Evolutionary conservation across 192 early-diverging fungal species (phyloP), one percentile per base, ranked within the genome.

Genomic region (Linnemannia exigua): DNA sequence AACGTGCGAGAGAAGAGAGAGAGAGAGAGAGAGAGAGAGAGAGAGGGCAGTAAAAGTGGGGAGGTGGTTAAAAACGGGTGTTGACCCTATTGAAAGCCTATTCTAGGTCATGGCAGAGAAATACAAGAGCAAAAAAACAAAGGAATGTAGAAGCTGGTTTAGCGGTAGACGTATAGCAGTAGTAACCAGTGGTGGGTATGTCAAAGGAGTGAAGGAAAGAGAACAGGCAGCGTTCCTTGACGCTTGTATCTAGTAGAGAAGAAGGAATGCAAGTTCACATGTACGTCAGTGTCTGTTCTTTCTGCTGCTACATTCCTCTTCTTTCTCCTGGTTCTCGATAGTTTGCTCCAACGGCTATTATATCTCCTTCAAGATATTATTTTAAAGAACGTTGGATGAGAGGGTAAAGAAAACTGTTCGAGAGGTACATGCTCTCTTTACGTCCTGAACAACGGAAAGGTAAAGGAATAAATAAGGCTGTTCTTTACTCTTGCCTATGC

Each of bases 361-460:
- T 31, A 31, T 33, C 28, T 28, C 58, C 25, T 31, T 63, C 11
- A 33, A 31, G 25, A 12, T 22, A 17, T 54, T n/a, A 3, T 31
- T 63, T n/a, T 2, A 12, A 31, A 2, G 7, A 58, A 28, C 0
- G 51, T 54, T 54, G 54, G n/a, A 58, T n/a, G 8, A 25, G n/a
- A n/a, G 11, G 14, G 22, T 12, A 12, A 63, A 31, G 0, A 63
- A 31, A 31, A n/a, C 12, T 1, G 28, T 28, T 61, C 6, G 58
- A 63, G 58, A 63, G 58, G 58, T 63, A 63, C 28, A 31, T 63
- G 58, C 58, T 63, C 58, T 63, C 58, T 63, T 31, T 63, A 63
- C 58, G 58, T 63, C n/a, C 28, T 63, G 58, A 63, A 63, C 1
- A 63, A 63, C 11, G 58, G 28, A 31, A 33, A 44, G 41, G n/a